Base-by-base conservation (phyloP, 2,329 filamentous ascomycete genomes). In the Knufia fluminis region DNA sequence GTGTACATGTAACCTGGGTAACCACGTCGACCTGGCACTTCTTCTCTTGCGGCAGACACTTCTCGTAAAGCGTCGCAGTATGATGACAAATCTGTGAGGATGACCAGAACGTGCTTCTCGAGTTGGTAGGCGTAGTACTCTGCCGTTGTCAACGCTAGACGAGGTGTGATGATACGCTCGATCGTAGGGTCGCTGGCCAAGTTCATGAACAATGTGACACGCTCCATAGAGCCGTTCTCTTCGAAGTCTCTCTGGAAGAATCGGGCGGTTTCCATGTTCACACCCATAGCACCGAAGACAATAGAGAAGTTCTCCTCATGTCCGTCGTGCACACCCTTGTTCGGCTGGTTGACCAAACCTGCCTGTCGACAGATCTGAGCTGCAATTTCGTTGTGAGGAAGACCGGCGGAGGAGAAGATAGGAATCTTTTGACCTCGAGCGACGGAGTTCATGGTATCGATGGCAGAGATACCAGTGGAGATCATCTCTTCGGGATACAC, bases 1-100 rank as follows among this genome's bases (percentile, higher is more conserved):
- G 92, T 98, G 78, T 98, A 98, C 92, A 98, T 98, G 79, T 98
- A 98, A 86, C 92, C 92, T 48, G 92, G 92, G 76, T 92, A 98
- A 79, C 92, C 92, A 82, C 92, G 91, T 70, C 92, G 91, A 78
- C 92, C 92, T 35, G 92, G 92, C 38, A 98, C 92, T 82, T 98
- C 92, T 78, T 98, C 92, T 74, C 92, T 82, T 47, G 92, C 92
- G 48, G 92, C 91, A 12, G 92, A 98, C 45, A 98, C 92, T 73
- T 98, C 92, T 80, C 92, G 92, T 58, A 98, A 84, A 58, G 92
- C 94, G 70, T 98, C 92, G 69, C 94, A 98, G 78, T 98, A 98
- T 44, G 92, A 89, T 1, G 92, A 92, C 61, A 98, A 74, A 78
- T 98, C 92, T 48, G 94, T 98, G 66, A 98, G 82, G 70, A 98